A percentile compares a stretch with the other conserved stretches of the same genome.
These are phyloP conservation scores for Ascoidea rubescens DNA, from an alignment of 805 yeast species.

Conservation along the genomic window DNA sequence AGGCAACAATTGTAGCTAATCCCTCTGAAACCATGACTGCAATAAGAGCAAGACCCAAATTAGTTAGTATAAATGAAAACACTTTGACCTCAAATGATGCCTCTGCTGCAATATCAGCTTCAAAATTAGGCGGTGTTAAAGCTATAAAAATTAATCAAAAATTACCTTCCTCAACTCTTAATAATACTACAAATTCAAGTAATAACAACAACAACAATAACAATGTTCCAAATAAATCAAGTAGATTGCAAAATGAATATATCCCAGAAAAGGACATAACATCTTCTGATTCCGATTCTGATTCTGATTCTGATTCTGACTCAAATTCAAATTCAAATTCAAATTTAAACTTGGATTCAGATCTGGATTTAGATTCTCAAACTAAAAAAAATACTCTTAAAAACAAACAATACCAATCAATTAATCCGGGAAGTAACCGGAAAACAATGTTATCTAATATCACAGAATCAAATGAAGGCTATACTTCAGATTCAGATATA, in stretches of 20 bases:
- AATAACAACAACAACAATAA: too few relatives aligned
- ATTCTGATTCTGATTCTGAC: not conserved
- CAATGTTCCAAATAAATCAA: not conserved
- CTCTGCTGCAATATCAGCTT: not conserved
- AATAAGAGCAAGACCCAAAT: slow-evolving; percentile 57
- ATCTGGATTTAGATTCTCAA: too few relatives aligned
- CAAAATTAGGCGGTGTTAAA: not conserved
- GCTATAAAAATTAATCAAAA: not conserved
- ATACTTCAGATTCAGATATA: not conserved
- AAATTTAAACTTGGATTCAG: not conserved
- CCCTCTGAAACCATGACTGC: slow-evolving; percentile 46
- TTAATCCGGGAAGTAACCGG: too few relatives aligned
- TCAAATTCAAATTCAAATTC: not conserved
- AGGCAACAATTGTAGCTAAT: slow-evolving; percentile 28
- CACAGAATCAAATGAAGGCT: not conserved
- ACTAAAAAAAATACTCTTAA: not conserved
- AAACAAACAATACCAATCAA: not conserved
- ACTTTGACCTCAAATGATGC: not conserved
- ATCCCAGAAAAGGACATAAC: not conserved
- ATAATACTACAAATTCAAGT: too few relatives aligned
- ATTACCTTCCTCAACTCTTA: too few relatives aligned
- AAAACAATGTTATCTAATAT: not conserved
- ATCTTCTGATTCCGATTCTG: not conserved
- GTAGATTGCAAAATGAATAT: not conserved
- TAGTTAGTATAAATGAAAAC: slow-evolving; percentile 32